A percentile compares a stretch with the other conserved stretches of the same genome.
phyloP scores from a whole-genome alignment of 176 grass and related monocot genomes.

The Rhipidocladum racemiflorum region DNA sequence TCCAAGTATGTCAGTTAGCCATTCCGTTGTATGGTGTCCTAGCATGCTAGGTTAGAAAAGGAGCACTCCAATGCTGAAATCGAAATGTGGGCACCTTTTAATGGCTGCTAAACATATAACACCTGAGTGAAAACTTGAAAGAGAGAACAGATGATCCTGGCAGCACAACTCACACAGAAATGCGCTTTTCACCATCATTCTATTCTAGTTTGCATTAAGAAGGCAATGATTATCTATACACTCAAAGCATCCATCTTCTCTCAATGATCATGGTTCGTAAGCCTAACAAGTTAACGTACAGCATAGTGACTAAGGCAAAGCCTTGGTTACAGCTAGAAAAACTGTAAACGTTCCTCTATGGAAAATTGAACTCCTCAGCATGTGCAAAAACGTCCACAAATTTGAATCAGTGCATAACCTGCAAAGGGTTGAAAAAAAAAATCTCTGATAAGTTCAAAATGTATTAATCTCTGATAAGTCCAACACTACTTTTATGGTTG shows the following conservation, averaged over 20 bases:
- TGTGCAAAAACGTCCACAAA: slow-evolving; percentile 34
- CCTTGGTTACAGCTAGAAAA: slow-evolving; percentile 23
- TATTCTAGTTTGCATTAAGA: slow-evolving; percentile 17
- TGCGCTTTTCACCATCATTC: background rate
- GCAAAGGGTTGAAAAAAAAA: slow-evolving; percentile 27
- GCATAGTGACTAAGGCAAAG: slow-evolving; percentile 23
- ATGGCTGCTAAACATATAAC: background rate
- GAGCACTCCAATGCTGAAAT: background rate
- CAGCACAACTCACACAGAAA: background rate
- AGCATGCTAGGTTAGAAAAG: background rate
- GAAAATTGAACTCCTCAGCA: slow-evolving; percentile 41
- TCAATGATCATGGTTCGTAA: slow-evolving; percentile 42
- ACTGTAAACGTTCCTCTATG: slow-evolving; percentile 37
- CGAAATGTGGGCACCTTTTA: background rate
- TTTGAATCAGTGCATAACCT: slow-evolving; percentile 17
- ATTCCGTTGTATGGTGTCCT: background rate
- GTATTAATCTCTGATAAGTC: background rate
- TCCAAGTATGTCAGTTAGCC: background rate
- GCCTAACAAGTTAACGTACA: slow-evolving; percentile 55
- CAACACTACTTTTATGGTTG: background rate
- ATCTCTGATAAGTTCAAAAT: background rate
- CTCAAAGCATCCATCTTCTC: background rate
- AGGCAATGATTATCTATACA: slow-evolving; percentile 1
- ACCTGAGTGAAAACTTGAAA: background rate
- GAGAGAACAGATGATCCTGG: background rate